A percentile compares a stretch with the other conserved stretches of the same genome.
Evolutionary conservation across 495 filamentous ascomycete species (phyloP).

Genomic region (Cryomyces antarcticus): DNA sequence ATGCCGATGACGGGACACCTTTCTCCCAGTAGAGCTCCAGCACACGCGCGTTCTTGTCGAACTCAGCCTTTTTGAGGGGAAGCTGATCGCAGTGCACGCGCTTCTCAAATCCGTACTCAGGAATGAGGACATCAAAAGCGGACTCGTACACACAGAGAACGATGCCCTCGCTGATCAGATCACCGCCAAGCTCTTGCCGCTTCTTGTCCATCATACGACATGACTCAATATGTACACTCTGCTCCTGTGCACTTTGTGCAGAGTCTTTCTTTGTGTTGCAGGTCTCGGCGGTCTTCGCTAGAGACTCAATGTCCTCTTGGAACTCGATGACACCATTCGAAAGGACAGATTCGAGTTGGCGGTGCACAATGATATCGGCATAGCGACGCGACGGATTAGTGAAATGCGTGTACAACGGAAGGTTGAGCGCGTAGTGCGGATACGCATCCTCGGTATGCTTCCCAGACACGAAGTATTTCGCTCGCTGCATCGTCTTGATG

Average conservation of each 20-base stretch:
- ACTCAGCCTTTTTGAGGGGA: slow-evolving; percentile 95
- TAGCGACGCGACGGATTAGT: slow-evolving; percentile 91
- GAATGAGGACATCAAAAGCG: slow-evolving; percentile 93
- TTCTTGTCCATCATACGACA: slow-evolving; percentile 87
- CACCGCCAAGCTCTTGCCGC: slow-evolving; percentile 64
- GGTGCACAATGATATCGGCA: slow-evolving; percentile 84
- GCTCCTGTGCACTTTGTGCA: slow-evolving; percentile 89
- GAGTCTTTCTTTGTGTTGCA: slow-evolving; percentile 99
- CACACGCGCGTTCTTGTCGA: slow-evolving; percentile 80
- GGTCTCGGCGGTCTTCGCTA: slow-evolving; percentile 82
- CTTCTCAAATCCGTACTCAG: slow-evolving; percentile 97
- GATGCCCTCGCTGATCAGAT: slow-evolving; percentile 91
- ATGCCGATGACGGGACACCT: slow-evolving; percentile 87
- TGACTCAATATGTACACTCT: slow-evolving; percentile 95
- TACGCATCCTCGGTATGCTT: slow-evolving; percentile 52
- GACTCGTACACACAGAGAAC: slow-evolving; percentile 97
- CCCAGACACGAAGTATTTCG: slow-evolving; percentile 77
- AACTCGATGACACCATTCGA: slow-evolving; percentile 72
- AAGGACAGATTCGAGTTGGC: slow-evolving; percentile 75
- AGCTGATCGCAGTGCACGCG: slow-evolving; percentile 97
- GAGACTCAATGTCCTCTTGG: slow-evolving; percentile 65
- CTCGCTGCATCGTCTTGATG: slow-evolving; percentile 82
- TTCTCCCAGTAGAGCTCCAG: slow-evolving; percentile 99
- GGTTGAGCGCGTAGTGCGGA: slow-evolving; percentile 77
- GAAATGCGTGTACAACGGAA: slow-evolving; percentile 92